A percentile compares a stretch with the other conserved stretches of the same genome.
phyloP scores from a whole-genome alignment of 495 filamentous ascomycete species.

The Hypoxylon crocopeplum region DNA sequence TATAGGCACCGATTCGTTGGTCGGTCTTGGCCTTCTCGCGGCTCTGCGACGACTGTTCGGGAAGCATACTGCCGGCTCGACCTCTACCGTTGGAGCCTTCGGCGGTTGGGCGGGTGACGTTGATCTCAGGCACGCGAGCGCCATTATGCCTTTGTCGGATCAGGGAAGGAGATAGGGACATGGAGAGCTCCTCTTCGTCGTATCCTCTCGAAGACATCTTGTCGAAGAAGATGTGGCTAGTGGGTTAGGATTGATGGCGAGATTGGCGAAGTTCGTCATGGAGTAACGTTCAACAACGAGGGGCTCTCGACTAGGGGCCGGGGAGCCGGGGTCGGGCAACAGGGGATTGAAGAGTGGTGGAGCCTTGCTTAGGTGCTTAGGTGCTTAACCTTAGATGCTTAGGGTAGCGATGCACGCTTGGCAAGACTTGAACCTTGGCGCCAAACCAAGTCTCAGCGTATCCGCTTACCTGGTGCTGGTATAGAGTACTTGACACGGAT shows the following conservation, averaged over 20 bases:
- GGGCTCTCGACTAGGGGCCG: constrained; percentile 25
- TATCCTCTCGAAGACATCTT: constrained; percentile 63
- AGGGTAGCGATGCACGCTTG: no score
- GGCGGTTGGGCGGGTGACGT: constrained; percentile 45
- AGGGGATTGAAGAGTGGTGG: constrained; percentile 6
- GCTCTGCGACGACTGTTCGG: constrained; percentile 39
- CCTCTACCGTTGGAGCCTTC: constrained; percentile 46
- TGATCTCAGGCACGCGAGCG: constrained; percentile 39
- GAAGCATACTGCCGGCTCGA: constrained; percentile 41
- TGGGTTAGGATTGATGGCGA: constrained; percentile 26
- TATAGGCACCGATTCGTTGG: constrained; percentile 88
- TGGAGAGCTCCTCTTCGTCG: constrained; percentile 92
- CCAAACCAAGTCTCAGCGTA: no score
- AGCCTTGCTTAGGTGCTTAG: no score
- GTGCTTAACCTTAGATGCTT: no score
- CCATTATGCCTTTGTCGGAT: constrained; percentile 59
- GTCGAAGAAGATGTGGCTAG: constrained; percentile 10
- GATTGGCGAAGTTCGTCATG: constrained; percentile 35
- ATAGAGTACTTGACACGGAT: no score
- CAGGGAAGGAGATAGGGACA: constrained; percentile 74
- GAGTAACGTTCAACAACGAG: constrained; percentile 34
- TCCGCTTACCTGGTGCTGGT: no score
- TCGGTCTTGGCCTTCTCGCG: constrained; percentile 62
- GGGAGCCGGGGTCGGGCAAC: constrained; percentile 20
- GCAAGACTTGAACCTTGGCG: no score